phyloP scores from a whole-genome alignment of 208 protist species.

The Leishmania amazonensis region DNA sequence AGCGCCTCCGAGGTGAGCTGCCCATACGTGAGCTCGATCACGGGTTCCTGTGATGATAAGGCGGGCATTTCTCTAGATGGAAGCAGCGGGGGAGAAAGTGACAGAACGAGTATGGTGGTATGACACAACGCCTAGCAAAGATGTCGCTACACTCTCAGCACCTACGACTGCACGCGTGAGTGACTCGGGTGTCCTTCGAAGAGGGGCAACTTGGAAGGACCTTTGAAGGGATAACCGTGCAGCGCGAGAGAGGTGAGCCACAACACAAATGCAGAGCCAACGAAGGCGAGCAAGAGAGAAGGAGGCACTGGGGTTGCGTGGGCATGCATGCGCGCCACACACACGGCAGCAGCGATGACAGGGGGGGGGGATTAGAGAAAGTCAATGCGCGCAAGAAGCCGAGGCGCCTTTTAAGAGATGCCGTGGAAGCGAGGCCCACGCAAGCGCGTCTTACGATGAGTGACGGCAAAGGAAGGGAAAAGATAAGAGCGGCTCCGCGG shows the following conservation, averaged over 20 bases:
- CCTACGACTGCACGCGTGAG: conserved; percentile 1
- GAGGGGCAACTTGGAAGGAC: neutral
- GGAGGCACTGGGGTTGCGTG: neutral
- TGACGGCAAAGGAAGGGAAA: neutral
- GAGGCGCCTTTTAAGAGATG: neutral
- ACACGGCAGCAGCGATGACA: neutral
- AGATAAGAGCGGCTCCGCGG: neutral
- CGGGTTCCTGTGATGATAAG: conserved; percentile 10
- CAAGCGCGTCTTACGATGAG: neutral
- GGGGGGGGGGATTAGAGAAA: neutral
- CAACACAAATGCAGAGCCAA: neutral
- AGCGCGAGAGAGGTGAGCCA: neutral
- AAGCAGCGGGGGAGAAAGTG: neutral
- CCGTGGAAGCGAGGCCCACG: neutral
- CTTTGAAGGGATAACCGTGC: neutral
- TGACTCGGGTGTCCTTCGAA: neutral
- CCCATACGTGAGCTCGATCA: conserved; percentile 67
- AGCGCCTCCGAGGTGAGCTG: conserved; percentile 61
- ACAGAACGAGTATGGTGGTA: neutral
- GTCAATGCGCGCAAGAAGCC: neutral
- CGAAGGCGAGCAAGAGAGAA: neutral
- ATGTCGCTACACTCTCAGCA: neutral
- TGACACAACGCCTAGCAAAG: neutral
- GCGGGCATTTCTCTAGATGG: conserved; percentile 11
- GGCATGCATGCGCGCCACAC: neutral